Evolutionary conservation across 805 yeast genomes (phyloP).

Genomic region (Schwanniomyces sp.): DNA sequence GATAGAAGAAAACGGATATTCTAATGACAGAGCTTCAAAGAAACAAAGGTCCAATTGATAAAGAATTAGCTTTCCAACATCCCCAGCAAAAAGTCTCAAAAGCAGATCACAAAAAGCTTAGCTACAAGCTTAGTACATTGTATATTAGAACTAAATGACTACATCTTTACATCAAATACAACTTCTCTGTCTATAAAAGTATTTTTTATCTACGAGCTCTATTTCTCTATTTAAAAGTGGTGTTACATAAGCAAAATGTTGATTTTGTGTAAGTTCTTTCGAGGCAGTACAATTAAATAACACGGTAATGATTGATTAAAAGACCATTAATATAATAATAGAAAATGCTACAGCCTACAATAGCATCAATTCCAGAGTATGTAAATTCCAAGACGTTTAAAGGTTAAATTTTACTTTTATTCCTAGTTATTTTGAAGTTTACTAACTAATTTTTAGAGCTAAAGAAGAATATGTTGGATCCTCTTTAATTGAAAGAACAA

Average conservation of each 20-base stretch:
- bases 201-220: not conserved
- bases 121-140: not conserved
- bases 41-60: conserved; percentile 4
- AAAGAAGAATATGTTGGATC: conserved; percentile 57
- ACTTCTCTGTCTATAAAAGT: not conserved
- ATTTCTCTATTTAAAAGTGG: not conserved
- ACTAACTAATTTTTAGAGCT: conserved; percentile 28
- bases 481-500: conserved; percentile 63
- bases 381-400: conserved; percentile 8
- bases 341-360: conserved; percentile 34
- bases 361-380: conserved; percentile 41
- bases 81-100: no score
- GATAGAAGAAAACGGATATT: conserved; percentile 15
- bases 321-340: not conserved
- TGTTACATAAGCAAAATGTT: not conserved
- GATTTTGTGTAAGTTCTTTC: not conserved
- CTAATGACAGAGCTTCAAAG: conserved; percentile 4
- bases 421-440: not conserved
- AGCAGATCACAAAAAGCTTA: not conserved
- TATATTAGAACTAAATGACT: not conserved
- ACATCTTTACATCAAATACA: not conserved
- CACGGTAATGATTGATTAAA: conserved; percentile 1
- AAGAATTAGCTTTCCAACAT: not conserved
- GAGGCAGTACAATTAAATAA: conserved; percentile 4
- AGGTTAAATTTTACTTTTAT: not conserved